phyloP scores from a whole-genome alignment of 202 grass and related monocot species.

The Hordeum pubiflorum region DNA sequence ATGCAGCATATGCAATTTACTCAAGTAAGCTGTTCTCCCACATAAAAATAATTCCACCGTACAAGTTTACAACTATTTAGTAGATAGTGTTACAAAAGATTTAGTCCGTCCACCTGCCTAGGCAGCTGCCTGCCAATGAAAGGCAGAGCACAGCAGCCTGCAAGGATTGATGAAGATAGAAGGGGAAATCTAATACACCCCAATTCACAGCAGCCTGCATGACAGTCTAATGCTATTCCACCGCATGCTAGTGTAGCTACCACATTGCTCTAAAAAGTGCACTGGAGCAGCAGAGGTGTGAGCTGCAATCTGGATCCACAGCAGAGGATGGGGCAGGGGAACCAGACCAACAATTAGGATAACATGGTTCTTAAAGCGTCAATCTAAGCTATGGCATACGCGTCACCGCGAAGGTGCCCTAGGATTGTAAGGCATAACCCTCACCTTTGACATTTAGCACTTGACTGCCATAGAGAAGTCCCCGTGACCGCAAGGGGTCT shows the following conservation, averaged over 20 bases:
- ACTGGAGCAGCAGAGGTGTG: background rate
- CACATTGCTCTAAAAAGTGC: background rate
- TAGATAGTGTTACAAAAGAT: background rate
- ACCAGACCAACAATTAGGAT: background rate
- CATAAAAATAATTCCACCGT: background rate
- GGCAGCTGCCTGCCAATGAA: background rate
- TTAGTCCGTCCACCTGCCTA: background rate
- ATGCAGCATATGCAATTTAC: constrained; percentile 53
- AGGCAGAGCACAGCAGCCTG: background rate
- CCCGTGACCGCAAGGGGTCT: background rate
- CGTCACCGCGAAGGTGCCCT: background rate
- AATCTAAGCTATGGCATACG: background rate
- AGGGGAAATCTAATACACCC: background rate
- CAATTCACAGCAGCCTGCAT: background rate
- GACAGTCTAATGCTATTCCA: background rate
- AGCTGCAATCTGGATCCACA: background rate
- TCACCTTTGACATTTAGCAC: background rate
- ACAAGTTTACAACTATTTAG: background rate
- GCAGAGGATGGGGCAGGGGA: background rate
- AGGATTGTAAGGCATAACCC: background rate
- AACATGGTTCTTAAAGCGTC: background rate
- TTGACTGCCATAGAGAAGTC: background rate
- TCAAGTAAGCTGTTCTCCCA: constrained; percentile 36
- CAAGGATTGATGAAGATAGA: background rate
- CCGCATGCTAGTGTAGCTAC: background rate